These are phyloP conservation scores for Phytopythium kandeliae DNA, from an alignment of 352 stramenopile genomes.

Conservation along the genomic window DNA sequence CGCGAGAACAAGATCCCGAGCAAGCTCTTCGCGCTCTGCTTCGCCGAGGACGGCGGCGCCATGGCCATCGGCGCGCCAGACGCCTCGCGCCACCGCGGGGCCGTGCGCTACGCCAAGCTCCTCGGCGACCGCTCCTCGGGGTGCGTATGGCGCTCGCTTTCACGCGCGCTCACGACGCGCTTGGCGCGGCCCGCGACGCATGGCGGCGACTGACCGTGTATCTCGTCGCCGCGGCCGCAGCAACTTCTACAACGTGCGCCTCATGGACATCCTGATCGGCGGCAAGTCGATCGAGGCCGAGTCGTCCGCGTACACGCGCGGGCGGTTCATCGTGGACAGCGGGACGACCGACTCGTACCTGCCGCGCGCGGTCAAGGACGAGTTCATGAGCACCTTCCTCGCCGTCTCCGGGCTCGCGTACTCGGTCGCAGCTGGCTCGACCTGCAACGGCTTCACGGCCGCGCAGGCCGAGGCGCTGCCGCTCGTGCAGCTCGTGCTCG, in stretches of 20 bases:
- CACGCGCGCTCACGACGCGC: too few species aligned
- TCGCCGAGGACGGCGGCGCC: slow-evolving; percentile 52
- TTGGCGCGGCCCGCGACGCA: too few species aligned
- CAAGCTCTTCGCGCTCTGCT: slow-evolving; percentile 80
- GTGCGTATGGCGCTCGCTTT: not conserved
- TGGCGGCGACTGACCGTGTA: slow-evolving; percentile 7
- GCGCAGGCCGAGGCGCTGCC: slow-evolving; percentile 46
- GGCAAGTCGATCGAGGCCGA: slow-evolving; percentile 52
- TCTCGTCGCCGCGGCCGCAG: slow-evolving; percentile 11
- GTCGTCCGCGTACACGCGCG: slow-evolving; percentile 26
- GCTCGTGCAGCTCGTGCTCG: slow-evolving; percentile 64
- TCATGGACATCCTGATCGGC: slow-evolving; percentile 63
- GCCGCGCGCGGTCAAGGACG: slow-evolving; percentile 33
- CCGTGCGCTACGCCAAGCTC: slow-evolving; percentile 57
- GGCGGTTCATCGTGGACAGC: slow-evolving; percentile 81
- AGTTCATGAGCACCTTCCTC: slow-evolving; percentile 59
- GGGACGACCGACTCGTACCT: slow-evolving; percentile 84
- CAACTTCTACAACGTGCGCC: slow-evolving; percentile 64
- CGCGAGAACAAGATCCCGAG: slow-evolving; percentile 73
- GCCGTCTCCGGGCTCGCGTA: slow-evolving; percentile 44
- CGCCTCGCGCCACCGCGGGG: slow-evolving; percentile 36
- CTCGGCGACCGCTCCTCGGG: slow-evolving; percentile 23
- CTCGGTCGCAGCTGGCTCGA: slow-evolving; percentile 24
- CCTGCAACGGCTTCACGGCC: slow-evolving; percentile 49
- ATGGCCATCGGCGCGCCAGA: slow-evolving; percentile 64